Evolutionary conservation across 768 basidiomycete species (phyloP), one percentile per base, ranked within the genome.

Genomic region (Phylloporus scabripes): DNA sequence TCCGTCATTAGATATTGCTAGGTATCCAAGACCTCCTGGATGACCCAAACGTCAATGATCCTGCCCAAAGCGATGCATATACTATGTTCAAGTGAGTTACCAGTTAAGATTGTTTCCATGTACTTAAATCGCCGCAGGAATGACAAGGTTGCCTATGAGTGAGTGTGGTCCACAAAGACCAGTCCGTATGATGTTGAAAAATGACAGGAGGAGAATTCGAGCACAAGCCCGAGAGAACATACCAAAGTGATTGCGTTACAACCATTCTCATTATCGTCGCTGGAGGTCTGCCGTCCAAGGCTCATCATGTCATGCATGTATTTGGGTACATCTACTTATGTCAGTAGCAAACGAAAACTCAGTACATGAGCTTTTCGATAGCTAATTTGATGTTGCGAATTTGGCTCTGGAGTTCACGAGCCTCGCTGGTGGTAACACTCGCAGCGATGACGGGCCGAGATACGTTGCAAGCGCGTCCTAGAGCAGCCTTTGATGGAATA

Each of bases 11-110:
- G 96, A 94, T 99, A 58, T 72, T 96, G 23, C 75, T 97, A 10
- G 96, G 96, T 48, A 89, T 99, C 44, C 96, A 99, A 68, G 96
- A 98, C 60, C 74, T 99, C 3, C 72, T 99, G 51, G 86, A 95
- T 61, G 89, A 95, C 56, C 95, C 96, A 8, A 99, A 99, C 61
- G 89, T 94, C 36, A 89, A 87, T 50, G 96, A 99, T 71, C 96
- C 96, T 7, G 96, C 96, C 1, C 96, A 99, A 65, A 92, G 93
- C 48, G 95, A 98, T 59, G 96, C 96, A 10, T 98, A 98, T 69
- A 94, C 92, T 28, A 89, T 96, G 85, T 98, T 93, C 78, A 96
- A 95, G 94, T 95, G 59, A 60, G 92, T 73, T 15, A 39, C 34
- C 37, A 20, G n/a, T 26, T 10, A 12, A 24, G 11, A 23, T 29